Conservation (phyloP, 352 stramenopile genomes). For the Pythium sukuiense region DNA sequence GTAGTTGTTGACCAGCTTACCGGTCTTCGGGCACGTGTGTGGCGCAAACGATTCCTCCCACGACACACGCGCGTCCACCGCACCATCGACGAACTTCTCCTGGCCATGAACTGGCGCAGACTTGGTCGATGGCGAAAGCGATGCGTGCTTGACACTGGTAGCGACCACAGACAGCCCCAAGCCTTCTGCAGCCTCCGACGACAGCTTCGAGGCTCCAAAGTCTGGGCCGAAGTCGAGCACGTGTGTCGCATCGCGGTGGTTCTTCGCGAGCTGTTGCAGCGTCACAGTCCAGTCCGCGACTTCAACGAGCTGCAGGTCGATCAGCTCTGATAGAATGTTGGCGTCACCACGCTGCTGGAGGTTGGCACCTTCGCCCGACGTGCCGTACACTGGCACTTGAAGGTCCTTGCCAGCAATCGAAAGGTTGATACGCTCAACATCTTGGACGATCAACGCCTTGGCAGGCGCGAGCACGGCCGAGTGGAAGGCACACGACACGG, state of each 20-base stretch:
- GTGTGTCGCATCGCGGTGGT: constrained; percentile 51
- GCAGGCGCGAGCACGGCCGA: constrained; percentile 48
- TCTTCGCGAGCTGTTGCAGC: constrained; percentile 36
- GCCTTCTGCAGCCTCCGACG: constrained; percentile 40
- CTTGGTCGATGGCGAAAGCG: constrained; percentile 24
- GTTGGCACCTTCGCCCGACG: constrained; percentile 47
- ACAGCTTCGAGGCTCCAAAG: constrained; percentile 56
- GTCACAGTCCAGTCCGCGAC: constrained; percentile 64
- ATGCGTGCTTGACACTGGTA: constrained; percentile 42
- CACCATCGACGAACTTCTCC: constrained; percentile 41
- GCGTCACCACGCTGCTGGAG: constrained; percentile 47
- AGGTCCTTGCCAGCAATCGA: constrained; percentile 48
- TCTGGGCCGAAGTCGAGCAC: constrained; percentile 79
- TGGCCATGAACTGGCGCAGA: constrained; percentile 39
- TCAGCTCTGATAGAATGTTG: constrained; percentile 43
- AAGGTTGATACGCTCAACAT: constrained; percentile 49
- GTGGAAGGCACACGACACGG: constrained; percentile 79
- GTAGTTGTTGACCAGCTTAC: constrained; percentile 69
- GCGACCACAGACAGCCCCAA: constrained; percentile 59
- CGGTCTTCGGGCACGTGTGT: constrained; percentile 34
- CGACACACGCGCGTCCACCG: constrained; percentile 24
- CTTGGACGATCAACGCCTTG: constrained; percentile 43
- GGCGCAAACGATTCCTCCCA: constrained; percentile 62
- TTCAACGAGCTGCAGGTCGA: constrained; percentile 68
- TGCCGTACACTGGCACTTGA: constrained; percentile 68